Conservation (phyloP, 1,139 yeast genomes). For the Hanseniaspora sp. region DNA sequence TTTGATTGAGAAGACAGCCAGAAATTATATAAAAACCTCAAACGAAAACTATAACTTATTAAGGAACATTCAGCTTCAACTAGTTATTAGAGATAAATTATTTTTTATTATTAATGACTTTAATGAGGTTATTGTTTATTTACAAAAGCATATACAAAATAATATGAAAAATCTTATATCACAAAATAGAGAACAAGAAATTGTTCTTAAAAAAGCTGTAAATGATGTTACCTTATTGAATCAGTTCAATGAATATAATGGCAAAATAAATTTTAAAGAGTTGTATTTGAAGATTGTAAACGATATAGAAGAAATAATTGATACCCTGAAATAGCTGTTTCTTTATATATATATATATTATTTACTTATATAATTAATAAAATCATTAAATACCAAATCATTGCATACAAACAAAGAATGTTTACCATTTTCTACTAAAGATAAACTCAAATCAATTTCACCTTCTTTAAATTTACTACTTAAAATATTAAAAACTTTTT, state of each 20-base stretch:
- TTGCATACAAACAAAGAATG: slow-evolving; percentile 10
- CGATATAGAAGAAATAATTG: not conserved
- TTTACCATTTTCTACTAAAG: slow-evolving; percentile 8
- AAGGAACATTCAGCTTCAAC: slow-evolving; percentile 2
- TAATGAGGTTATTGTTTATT: not conserved
- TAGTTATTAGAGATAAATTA: not conserved
- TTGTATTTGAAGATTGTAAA: not conserved
- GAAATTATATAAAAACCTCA: not conserved
- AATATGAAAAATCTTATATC: not conserved
- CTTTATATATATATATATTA: not conserved
- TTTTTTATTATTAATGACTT: slow-evolving; percentile 1
- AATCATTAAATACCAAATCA: slow-evolving; percentile 2
- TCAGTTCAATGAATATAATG: not conserved
- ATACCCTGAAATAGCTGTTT: not conserved
- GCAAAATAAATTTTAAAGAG: not conserved
- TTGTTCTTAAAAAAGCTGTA: not conserved
- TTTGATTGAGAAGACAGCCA: not conserved
- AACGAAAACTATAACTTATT: slow-evolving; percentile 11
- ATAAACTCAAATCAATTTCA: not conserved
- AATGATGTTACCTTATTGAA: not conserved
- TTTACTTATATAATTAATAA: not conserved
- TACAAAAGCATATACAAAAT: not conserved
- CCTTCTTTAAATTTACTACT: not conserved
- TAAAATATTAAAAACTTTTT: slow-evolving; percentile 33
- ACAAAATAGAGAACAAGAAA: not conserved